A percentile compares a stretch with the other conserved stretches of the same genome.
Conservation (phyloP, 805 yeast species). For the Zygotorulaspora florentina region DNA sequence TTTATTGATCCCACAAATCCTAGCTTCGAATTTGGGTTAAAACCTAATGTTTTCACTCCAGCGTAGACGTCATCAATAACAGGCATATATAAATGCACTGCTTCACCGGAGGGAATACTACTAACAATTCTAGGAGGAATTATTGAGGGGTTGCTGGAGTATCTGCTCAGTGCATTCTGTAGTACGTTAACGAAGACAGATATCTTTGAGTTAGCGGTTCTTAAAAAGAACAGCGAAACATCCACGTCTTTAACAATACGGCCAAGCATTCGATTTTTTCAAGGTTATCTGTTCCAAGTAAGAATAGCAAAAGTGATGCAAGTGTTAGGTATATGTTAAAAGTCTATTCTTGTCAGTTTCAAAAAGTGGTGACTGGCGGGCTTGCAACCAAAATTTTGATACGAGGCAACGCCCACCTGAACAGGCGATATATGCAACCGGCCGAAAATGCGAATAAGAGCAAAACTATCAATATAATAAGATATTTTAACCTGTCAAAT, state of each 20-base stretch:
- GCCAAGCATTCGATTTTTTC: conserved; percentile 6
- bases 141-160: conserved; percentile 40
- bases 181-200: conserved; percentile 10
- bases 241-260: conserved; percentile 13
- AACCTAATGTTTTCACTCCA: conserved; percentile 54
- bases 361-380: too few species aligned
- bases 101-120: conserved; percentile 33
- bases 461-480: too few species aligned
- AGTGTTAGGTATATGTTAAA: not conserved
- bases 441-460: too few species aligned
- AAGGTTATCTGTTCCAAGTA: not conserved
- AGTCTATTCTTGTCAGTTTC: not conserved
- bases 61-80: conserved; percentile 49
- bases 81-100: conserved; percentile 62
- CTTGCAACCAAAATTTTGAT: too few species aligned
- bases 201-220: conserved; percentile 5
- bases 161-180: conserved; percentile 39
- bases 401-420: too few species aligned
- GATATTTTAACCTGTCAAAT: too few species aligned
- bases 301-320: not conserved
- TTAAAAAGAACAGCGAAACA: conserved; percentile 12
- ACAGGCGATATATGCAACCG: too few species aligned
- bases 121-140: conserved; percentile 55
- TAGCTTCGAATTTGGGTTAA: conserved; percentile 44
- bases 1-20: conserved; percentile 59